A percentile compares a stretch with the other conserved stretches of the same genome.
Conservation (phyloP, 306 rosid species). For the Citrullus mucosospermus region DNA sequence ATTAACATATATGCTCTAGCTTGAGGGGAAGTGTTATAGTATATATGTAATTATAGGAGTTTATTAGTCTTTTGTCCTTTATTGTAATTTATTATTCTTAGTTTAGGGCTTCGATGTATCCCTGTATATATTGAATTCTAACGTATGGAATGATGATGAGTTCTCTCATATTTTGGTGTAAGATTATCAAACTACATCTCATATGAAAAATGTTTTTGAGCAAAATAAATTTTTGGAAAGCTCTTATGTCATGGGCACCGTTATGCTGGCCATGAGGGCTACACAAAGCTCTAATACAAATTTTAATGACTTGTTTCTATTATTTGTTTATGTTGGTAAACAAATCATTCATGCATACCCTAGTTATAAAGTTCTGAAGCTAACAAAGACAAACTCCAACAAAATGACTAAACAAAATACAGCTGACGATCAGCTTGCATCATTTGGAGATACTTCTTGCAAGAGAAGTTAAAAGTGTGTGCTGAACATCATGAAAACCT, state of each 20-base stretch:
- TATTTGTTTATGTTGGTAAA: neutral
- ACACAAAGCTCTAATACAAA: neutral
- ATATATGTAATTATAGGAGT: no score
- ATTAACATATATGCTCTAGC: no score
- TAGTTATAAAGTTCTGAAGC: neutral
- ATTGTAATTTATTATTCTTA: no score
- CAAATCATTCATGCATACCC: neutral
- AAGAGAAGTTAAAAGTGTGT: neutral
- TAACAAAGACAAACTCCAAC: neutral
- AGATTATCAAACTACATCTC: neutral
- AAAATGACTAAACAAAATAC: neutral
- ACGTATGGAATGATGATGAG: no score
- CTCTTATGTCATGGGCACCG: neutral
- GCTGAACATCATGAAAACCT: neutral
- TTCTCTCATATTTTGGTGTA: no score
- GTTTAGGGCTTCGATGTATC: no score
- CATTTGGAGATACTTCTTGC: neutral
- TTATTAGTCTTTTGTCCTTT: no score
- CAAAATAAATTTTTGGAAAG: neutral
- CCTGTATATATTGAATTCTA: no score
- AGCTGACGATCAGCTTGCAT: neutral
- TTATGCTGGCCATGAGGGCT: neutral
- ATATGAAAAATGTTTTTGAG: neutral
- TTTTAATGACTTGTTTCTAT: neutral
- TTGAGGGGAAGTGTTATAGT: no score